A percentile compares a stretch with the other conserved stretches of the same genome.
Conservation (phyloP, 2,329 filamentous ascomycete genomes). For the Penicillium sp. region DNA sequence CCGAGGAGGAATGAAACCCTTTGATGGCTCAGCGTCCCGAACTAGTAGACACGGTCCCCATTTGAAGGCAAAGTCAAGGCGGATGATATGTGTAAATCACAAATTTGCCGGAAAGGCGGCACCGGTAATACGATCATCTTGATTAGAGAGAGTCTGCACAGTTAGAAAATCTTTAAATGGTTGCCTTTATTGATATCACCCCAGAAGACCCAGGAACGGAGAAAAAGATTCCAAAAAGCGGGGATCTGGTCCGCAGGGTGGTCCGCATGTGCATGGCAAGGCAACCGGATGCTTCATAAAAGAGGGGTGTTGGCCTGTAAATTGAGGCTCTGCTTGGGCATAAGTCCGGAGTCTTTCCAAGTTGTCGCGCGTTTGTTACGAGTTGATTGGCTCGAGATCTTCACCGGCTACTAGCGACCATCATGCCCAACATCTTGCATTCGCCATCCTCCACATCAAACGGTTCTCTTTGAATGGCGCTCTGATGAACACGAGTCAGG, state of each 20-base stretch:
- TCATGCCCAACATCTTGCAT: neutral
- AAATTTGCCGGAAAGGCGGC: neutral
- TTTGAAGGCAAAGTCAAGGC: neutral
- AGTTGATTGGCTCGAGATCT: neutral
- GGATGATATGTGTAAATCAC: neutral
- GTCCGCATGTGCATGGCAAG: neutral
- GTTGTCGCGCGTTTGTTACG: neutral
- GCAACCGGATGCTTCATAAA: neutral
- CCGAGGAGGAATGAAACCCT: neutral
- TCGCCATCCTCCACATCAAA: neutral
- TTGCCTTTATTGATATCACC: neutral
- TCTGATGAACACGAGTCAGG: neutral
- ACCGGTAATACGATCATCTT: neutral
- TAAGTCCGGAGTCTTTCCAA: neutral
- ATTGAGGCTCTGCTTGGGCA: neutral
- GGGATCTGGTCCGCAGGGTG: neutral
- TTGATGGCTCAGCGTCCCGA: neutral
- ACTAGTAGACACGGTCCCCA: neutral
- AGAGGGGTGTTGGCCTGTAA: neutral
- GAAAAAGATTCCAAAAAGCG: neutral
- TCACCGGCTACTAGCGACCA: neutral
- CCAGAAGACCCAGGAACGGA: neutral
- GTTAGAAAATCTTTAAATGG: neutral
- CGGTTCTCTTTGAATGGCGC: neutral
- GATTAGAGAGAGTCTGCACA: neutral